Evolutionary conservation across 208 protist species (phyloP).

Genomic region (Entamoeba invadens): DNA sequence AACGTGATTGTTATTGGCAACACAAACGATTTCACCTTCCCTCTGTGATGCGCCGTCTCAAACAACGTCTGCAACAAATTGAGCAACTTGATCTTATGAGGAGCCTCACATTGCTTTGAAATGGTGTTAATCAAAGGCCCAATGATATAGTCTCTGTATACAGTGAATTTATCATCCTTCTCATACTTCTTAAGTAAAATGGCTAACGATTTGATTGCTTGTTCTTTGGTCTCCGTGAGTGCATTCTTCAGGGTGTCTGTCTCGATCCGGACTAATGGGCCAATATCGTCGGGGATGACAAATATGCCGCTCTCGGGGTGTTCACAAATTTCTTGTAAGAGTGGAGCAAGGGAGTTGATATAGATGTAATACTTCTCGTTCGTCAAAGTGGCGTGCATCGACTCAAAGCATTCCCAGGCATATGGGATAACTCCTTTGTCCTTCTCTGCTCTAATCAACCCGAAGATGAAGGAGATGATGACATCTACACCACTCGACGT

Average conservation of each 20-base stretch:
- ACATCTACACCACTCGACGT: not conserved
- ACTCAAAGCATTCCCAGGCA: not conserved
- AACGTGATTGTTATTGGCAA: not conserved
- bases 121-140: not conserved
- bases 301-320: not conserved
- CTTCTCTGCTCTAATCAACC: not conserved
- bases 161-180: not conserved
- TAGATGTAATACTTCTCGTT: not conserved
- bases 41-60: not conserved
- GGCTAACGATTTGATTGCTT: not conserved
- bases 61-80: not conserved
- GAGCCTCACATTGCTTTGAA: not conserved
- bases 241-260: not conserved
- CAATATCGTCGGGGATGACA: not conserved
- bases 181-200: not conserved
- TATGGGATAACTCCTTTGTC: not conserved
- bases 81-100: not conserved
- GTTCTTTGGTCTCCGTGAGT: not conserved
- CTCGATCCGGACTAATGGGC: not conserved
- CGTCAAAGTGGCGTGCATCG: not conserved
- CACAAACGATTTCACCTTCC: not conserved
- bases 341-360: not conserved
- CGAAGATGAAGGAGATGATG: not conserved
- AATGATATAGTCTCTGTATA: not conserved
- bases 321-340: not conserved